phyloP scores from a whole-genome alignment of 2,329 filamentous ascomycete species.

The Aspergillus fischeri region DNA sequence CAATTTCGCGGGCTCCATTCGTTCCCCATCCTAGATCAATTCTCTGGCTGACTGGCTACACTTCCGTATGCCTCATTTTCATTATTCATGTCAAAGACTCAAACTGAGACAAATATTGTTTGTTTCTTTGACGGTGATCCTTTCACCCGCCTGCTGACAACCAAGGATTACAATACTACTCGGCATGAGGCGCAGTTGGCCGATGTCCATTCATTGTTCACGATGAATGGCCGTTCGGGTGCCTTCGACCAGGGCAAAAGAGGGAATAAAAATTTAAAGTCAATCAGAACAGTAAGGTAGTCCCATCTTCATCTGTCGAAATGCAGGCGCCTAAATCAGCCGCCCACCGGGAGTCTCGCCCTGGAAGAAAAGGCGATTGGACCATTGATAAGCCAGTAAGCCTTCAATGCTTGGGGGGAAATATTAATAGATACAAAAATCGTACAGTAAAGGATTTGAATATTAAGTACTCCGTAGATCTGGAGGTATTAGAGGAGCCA shows the following conservation, averaged over 20 bases:
- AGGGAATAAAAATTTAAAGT: background rate
- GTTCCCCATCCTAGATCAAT: conserved; percentile 6
- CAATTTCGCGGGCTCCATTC: conserved; percentile 11
- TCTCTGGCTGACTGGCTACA: background rate
- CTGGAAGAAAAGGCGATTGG: background rate
- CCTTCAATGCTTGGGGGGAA: background rate
- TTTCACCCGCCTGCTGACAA: background rate
- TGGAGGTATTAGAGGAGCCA: background rate
- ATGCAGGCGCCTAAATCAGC: background rate
- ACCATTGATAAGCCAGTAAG: background rate
- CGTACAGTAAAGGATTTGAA: background rate
- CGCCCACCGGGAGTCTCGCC: background rate
- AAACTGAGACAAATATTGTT: background rate
- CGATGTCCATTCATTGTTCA: background rate
- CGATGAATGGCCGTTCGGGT: background rate
- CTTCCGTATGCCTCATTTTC: background rate
- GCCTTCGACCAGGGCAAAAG: background rate
- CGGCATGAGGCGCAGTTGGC: background rate
- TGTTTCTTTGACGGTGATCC: background rate
- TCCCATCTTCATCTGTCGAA: background rate
- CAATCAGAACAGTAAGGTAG: background rate
- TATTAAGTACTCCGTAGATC: background rate
- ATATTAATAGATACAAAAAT: background rate
- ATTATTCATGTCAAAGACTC: background rate
- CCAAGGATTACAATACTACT: background rate